Evolutionary conservation across 352 stramenopile genomes (phyloP), one percentile per base, ranked within the genome.

Genomic region (Aphanomyces stellatus): DNA sequence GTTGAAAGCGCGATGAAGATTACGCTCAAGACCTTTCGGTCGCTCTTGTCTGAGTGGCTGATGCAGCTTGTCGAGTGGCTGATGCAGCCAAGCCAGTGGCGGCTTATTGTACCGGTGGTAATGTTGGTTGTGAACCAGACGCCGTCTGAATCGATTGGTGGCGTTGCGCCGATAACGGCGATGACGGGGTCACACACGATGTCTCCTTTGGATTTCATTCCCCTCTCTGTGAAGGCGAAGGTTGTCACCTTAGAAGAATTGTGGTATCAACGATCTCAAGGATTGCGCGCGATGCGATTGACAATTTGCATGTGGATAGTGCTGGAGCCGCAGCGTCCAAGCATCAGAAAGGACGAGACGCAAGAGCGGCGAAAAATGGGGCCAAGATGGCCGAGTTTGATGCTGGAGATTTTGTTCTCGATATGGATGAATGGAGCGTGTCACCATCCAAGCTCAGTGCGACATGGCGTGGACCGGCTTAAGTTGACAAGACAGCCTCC

Each of bases 1-100:
- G 53, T 79, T 0, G 71, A 79, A 60, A 72, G 75, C 0, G 65
- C 77, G 0, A 79, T 77, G 3, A 55, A 76, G 1, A 57, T 55
- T 15, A 46, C 27, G 0, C 4, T 72, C 0, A 68, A 70, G 24
- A 51, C 48, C 4, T 24, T 74, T 34, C 49, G 49, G 0, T 15
- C 49, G 25, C n/a, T 57, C 1, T 2, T 57, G 4, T 57, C 49
- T 1, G 49, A 57, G 49, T 57, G 49, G 49, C 25, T 34, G 13
- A 57, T 57, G 49, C 49, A 57, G 49, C 49, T n/a, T 34, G 27
- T 15, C 13, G 17, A 57, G 49, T 57, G 49, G 49, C 25, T 11
- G 5, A 34, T 57, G 49, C 4, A 13, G 17, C 10, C 37, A 10
- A 43, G 17, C 37, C 37, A 43, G 37, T 43, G 37, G 37, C 49